Conservation (phyloP, 148 eudicot species). For the Persicaria tinctoria region DNA sequence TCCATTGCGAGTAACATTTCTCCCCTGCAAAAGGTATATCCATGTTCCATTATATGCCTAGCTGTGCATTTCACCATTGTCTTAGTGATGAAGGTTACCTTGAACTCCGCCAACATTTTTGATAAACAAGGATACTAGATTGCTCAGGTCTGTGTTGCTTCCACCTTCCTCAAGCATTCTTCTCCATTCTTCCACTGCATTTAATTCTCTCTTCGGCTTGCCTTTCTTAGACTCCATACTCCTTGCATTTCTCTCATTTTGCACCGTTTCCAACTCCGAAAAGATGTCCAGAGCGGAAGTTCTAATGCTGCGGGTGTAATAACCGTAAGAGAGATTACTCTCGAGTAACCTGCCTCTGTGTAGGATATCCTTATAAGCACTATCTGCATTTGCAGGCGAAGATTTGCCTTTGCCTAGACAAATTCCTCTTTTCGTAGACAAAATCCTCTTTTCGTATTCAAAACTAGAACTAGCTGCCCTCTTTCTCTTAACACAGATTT, state of each 20-base stretch:
- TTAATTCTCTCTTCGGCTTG: neutral
- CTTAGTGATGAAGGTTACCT: neutral
- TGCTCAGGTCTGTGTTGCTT: neutral
- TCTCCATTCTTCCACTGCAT: neutral
- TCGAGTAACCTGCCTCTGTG: neutral
- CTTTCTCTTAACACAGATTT: neutral
- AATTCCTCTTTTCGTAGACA: neutral
- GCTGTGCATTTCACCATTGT: neutral
- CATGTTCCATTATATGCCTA: neutral
- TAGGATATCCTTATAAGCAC: neutral
- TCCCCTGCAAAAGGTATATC: neutral
- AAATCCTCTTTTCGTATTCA: neutral
- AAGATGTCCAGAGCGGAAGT: neutral
- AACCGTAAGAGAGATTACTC: neutral
- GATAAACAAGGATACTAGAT: neutral
- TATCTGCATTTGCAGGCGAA: neutral
- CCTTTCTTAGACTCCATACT: neutral
- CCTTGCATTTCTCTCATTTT: neutral
- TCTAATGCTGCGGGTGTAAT: neutral
- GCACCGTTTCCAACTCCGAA: neutral
- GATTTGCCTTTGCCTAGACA: neutral
- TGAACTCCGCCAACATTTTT: neutral
- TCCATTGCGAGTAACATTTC: neutral
- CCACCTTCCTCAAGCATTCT: neutral
- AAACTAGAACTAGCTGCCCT: neutral